A percentile compares a stretch with the other conserved stretches of the same genome.
Conservation (phyloP, 768 basidiomycete genomes). For the Tephrocybe sp. region DNA sequence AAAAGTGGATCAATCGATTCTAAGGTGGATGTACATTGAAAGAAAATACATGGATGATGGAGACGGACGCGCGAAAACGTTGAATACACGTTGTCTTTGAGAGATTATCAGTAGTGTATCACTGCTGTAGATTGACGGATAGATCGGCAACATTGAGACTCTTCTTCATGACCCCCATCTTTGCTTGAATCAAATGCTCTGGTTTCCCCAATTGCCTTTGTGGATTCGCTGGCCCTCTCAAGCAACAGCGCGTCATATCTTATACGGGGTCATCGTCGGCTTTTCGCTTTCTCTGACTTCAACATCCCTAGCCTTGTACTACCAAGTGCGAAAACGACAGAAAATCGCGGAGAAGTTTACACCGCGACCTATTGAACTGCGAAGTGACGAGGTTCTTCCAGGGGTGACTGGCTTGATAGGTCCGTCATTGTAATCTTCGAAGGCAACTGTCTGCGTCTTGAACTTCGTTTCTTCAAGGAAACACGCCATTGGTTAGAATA, state of each 20-base stretch:
- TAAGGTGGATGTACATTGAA: neutral
- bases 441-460: neutral
- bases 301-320: slow-evolving; percentile 59
- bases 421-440: slow-evolving; percentile 29
- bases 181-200: slow-evolving; percentile 18
- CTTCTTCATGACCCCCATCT: slow-evolving; percentile 16
- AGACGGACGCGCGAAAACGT: neutral
- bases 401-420: slow-evolving; percentile 89
- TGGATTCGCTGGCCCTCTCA: slow-evolving; percentile 40
- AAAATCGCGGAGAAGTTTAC: slow-evolving; percentile 37
- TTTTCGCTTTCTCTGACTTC: slow-evolving; percentile 75
- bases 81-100: neutral
- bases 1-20: neutral
- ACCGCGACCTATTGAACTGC: slow-evolving; percentile 64
- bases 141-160: slow-evolving; percentile 8
- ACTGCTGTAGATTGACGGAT: slow-evolving; percentile 8
- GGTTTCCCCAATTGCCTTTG: slow-evolving; percentile 24
- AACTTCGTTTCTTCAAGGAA: slow-evolving; percentile 52
- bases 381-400: slow-evolving; percentile 74
- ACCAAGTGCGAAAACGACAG: slow-evolving; percentile 48
- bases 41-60: neutral
- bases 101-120: neutral
- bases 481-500: slow-evolving; percentile 91
- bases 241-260: slow-evolving; percentile 32
- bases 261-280: slow-evolving; percentile 62